Base-by-base conservation (phyloP, 805 yeast species). In the Saturnispora dispora region DNA sequence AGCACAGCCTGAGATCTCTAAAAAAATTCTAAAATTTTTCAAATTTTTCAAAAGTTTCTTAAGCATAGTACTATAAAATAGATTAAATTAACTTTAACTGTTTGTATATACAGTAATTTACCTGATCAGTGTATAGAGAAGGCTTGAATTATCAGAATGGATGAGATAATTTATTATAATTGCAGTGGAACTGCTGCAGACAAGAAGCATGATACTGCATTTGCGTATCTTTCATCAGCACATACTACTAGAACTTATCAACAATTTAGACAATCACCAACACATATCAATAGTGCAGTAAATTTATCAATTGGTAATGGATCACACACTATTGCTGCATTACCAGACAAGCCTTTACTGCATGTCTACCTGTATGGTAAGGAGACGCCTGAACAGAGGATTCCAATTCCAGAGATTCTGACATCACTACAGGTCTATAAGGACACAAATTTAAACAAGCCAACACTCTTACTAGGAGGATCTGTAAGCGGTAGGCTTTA, bases 321-420 rank as follows among this genome's bases (percentile, higher is more conserved):
- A 15, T 76, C 76, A 41, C 74, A 79, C 51, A 61, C 84, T 13
- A 76, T 87, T 54, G 81, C 79, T 9, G 85, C 88, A 0, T 81
- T 83, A 54, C 70, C 72, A n/a, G 78, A 75, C 41, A 86, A 84
- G 62, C 93, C 96, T 0, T 66, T 88, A 53, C 69, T 90, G 28
- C 82, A 85, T 55, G 84, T 83, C 2, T 90, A 88, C 61, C 67
- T 79, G 5, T 74, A 82, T 71, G 84, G 87, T 20, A 81, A 83
- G 57, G 85, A 81, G 58, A 72, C 87, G 32, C 77, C 82, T 5
- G 88, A 86, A 57, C 93, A 89, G 69, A 74, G 83, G 59, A 73
- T 90, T 40, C 93, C 96, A 0, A 72, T 90, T 13, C 96, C 97
- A 0, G 97, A 88, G 65, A 80, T 79, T 49, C 66, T 90, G 40